phyloP scores from a whole-genome alignment of 23 red algal genomes.

The Chondrus crispus region DNA sequence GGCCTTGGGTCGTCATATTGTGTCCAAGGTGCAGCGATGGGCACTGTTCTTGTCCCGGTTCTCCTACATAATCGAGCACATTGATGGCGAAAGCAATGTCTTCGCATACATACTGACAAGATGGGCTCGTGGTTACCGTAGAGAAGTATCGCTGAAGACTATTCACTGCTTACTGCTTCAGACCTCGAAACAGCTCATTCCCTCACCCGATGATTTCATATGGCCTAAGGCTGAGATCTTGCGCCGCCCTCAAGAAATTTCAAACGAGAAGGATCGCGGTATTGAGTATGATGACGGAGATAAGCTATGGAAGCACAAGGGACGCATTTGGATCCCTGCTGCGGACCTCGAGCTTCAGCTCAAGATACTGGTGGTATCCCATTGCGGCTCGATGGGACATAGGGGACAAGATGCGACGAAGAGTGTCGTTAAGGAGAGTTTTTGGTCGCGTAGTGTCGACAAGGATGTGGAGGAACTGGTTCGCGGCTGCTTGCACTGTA shows the following conservation, averaged over 20 bases:
- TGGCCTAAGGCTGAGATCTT: not conserved
- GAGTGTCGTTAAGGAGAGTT: not conserved
- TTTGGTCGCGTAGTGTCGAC: not conserved
- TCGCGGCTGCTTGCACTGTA: not conserved
- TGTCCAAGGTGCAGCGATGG: constrained; percentile 22
- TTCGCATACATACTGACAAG: constrained; percentile 29
- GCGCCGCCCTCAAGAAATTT: not conserved
- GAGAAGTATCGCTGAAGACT: not conserved
- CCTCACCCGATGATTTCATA: not conserved
- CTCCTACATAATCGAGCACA: constrained; percentile 24
- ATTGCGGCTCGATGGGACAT: not conserved
- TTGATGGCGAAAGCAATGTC: not conserved
- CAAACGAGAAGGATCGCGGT: not conserved
- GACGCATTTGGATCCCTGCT: not conserved
- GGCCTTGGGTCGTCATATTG: not conserved
- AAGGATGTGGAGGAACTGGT: not conserved
- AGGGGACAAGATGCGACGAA: not conserved
- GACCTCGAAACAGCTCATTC: not conserved
- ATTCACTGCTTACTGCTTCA: not conserved
- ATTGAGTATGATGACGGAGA: not conserved
- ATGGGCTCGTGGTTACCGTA: not conserved
- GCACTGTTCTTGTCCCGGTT: constrained; percentile 17
- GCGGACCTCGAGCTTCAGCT: not conserved
- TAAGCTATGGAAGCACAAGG: not conserved
- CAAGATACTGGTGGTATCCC: not conserved